Evolutionary conservation across 345 rosid species (phyloP), one percentile per base, ranked within the genome.

Genomic region (Lumnitzera racemosa): DNA sequence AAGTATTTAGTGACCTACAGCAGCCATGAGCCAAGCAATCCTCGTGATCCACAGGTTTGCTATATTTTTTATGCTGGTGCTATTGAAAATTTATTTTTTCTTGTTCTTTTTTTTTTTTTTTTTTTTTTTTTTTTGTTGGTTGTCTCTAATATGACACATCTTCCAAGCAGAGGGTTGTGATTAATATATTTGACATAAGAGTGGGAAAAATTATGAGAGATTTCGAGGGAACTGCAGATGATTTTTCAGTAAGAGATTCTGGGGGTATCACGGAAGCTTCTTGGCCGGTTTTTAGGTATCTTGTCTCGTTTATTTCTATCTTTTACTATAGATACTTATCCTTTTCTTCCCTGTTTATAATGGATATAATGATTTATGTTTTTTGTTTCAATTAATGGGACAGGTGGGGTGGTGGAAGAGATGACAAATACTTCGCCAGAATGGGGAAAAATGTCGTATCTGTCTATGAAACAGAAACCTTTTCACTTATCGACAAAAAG

Each of bases 361-460:
- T 12, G 10, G 56, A 24, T 31, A 27, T 12, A 48, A n/a, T 53
- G 58, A 11, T 46, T 54, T 49, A 13, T 41, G 50, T 63, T 24
- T 46, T 51, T 51, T 36, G 2, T 12, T n/a, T 58, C 14, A 49
- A 14, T 31, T 46, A 51, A 51, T 36, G 43, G 43, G 10, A 36
- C 76, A 94, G 99, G 70, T 94, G 99, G 99, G 85, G 78, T 64
- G 99, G 99, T 52, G 99, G 99, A 63, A 86, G 72, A 68, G 90
- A 87, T 23, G 97, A 90, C 56, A 87, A 79, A 58, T 94, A 88
- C 61, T 88, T 90, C 58, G 99, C 97, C 63, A 88, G 78, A 73
- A 76, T 90, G 63, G 95, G 97, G 67, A 90, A 83, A 52, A 86
- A 86, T 61, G 76, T 84, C 59, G 82, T 94, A 29, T 94, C 97